Conservation (phyloP, 2,329 filamentous ascomycete genomes). For the Talaromyces sp. region DNA sequence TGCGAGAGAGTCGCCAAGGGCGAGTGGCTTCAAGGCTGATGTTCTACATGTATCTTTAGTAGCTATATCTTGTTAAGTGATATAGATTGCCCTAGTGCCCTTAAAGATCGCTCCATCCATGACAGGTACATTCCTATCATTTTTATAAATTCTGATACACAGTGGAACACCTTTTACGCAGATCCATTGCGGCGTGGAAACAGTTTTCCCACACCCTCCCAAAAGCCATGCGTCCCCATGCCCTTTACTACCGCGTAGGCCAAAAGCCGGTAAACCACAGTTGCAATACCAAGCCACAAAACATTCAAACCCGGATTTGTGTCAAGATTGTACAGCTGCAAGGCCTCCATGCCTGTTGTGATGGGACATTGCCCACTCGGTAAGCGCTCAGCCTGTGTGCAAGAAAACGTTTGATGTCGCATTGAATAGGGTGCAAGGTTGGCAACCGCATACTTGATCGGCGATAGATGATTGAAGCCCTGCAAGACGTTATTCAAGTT, state of each 20-base stretch:
- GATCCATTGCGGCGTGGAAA: background rate
- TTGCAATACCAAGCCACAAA: conserved; percentile 57
- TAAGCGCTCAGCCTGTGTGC: conserved; percentile 55
- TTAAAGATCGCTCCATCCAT: background rate
- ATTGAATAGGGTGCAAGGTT: conserved; percentile 65
- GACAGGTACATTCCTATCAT: background rate
- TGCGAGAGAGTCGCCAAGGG: conserved; percentile 48
- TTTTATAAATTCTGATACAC: background rate
- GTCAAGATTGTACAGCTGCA: conserved; percentile 63
- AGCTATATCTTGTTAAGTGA: background rate
- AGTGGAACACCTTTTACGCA: background rate
- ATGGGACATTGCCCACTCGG: conserved; percentile 60
- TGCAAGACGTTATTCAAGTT: conserved; percentile 62
- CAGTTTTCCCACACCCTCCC: background rate
- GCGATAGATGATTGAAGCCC: conserved; percentile 65
- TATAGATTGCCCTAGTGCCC: background rate
- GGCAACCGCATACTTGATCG: conserved; percentile 64
- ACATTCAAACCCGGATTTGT: conserved; percentile 58
- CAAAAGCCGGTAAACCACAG: conserved; percentile 61
- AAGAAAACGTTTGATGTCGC: conserved; percentile 57
- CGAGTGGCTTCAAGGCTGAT: conserved; percentile 22
- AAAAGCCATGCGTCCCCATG: conserved; percentile 18
- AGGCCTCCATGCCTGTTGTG: conserved; percentile 60
- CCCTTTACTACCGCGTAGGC: conserved; percentile 32
- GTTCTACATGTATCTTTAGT: background rate